Evolutionary conservation across 2,329 filamentous ascomycete genomes (phyloP).

Genomic region (Aureobasidium melanogenum): DNA sequence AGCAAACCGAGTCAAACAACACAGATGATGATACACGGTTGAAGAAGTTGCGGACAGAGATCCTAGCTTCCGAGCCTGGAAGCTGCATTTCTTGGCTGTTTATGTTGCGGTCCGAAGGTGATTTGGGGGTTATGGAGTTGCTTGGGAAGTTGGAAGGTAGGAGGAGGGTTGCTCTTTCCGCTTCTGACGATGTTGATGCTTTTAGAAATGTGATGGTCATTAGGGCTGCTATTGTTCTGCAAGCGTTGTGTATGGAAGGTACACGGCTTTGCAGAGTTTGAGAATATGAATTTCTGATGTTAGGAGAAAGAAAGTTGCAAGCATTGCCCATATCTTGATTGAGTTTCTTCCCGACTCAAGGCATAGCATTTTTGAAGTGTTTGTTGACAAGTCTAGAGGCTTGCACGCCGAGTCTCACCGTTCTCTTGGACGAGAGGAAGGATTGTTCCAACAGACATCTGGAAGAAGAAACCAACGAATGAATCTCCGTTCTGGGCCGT

Average conservation of each 20-base stretch:
- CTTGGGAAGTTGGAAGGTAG: background rate
- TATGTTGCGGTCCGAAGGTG: background rate
- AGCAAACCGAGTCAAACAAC: background rate
- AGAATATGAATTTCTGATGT: background rate
- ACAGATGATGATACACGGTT: background rate
- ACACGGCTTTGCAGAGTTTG: background rate
- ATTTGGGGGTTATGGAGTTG: background rate
- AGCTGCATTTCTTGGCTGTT: background rate
- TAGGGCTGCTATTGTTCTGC: background rate
- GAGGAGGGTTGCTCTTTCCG: background rate
- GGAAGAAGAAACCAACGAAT: too few species aligned
- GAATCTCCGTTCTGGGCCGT: too few species aligned
- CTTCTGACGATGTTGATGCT: background rate
- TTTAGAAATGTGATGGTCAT: background rate
- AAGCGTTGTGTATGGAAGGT: background rate
- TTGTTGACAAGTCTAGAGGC: too few species aligned
- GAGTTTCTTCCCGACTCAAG: too few species aligned
- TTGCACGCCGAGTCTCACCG: too few species aligned
- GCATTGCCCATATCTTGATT: too few species aligned
- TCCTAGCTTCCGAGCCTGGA: background rate
- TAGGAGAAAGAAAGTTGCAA: too few species aligned
- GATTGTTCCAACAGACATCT: too few species aligned
- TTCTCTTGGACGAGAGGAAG: too few species aligned
- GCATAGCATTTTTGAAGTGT: background rate
- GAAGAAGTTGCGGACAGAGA: background rate